Evolutionary conservation across 805 yeast species (phyloP), one percentile per base, ranked within the genome.

Genomic region (Maudiozyma pseudohumilis): DNA sequence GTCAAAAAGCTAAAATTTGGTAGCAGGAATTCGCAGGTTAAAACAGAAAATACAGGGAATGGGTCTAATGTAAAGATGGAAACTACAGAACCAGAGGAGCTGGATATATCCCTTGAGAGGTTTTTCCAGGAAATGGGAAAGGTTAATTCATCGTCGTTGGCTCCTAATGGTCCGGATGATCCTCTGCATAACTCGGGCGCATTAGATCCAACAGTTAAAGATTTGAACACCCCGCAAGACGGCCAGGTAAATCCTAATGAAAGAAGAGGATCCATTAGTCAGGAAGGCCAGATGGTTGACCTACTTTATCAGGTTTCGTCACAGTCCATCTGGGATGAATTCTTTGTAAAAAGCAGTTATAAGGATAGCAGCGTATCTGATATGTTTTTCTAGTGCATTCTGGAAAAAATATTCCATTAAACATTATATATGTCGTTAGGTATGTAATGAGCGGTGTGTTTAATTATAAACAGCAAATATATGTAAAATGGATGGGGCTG

Each of bases 281-380:
- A 39, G 17, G 35, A 29, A n/a, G 38, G 27, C 42, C 62, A 66
- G 35, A 69, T 77, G 16, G 74, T 68, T 50, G 82, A 77, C 47
- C 60, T 80, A 63, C 69, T 80, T 42, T 72, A 69, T 48, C 80
- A 73, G 51, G 71, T 77, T 33, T 77, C 81, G 4, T 69, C 74
- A 2, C 85, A 78, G 39, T 65, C 76, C 19, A 76, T 79, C 24
- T 78, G 85, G 82, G 84, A 76, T 31, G 59, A 53, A 30, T 46
- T 49, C 26, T 49, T 52, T 34, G 49, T 47, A 21, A 46, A 44
- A 22, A 28, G 20, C 8, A 31, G 26, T 19, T 11, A 18, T 3
- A 30, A 36, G 4, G 34, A 31, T n/a, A 16, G 16, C 20, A 19
- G 12, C 11, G n/a, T 29, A 12, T 17, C 32, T 3, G 32, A 19